Evolutionary conservation across 352 stramenopile species (phyloP).

Genomic region (Phytophthora lateralis): DNA sequence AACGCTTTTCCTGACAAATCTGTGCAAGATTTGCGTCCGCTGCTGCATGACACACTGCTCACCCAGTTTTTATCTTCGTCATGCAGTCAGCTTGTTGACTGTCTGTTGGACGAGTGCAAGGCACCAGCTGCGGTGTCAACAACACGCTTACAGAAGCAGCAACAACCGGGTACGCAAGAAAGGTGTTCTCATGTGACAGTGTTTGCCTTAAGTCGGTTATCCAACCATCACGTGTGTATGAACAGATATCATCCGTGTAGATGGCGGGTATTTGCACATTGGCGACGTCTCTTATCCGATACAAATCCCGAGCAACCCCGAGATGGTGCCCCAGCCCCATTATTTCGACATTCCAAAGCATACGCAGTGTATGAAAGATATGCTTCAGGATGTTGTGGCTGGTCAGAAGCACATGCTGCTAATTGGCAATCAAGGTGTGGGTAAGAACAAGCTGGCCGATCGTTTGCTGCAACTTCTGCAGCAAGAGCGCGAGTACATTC

Average conservation of each 20-base stretch:
- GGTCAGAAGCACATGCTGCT: slow-evolving; percentile 93
- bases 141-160: neutral
- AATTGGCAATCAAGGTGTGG: slow-evolving; percentile 95
- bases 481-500: slow-evolving; percentile 96
- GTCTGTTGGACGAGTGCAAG: slow-evolving; percentile 53
- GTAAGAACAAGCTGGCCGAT: slow-evolving; percentile 96
- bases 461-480: slow-evolving; percentile 89
- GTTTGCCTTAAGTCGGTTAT: neutral
- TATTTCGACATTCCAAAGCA: slow-evolving; percentile 93
- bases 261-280: slow-evolving; percentile 54
- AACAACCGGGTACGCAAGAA: slow-evolving; percentile 6
- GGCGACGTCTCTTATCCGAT: slow-evolving; percentile 69
- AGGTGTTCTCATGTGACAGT: neutral
- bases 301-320: slow-evolving; percentile 50
- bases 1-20: slow-evolving; percentile 73
- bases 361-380: slow-evolving; percentile 83
- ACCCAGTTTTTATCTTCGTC: slow-evolving; percentile 75
- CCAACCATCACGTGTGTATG: neutral
- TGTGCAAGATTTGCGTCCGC: slow-evolving; percentile 56
- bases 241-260: slow-evolving; percentile 49
- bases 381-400: slow-evolving; percentile 83
- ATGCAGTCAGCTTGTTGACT: slow-evolving; percentile 54
- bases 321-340: slow-evolving; percentile 88
- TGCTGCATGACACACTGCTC: slow-evolving; percentile 81
- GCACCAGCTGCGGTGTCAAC: slow-evolving; percentile 23